phyloP scores from a whole-genome alignment of 2,329 filamentous ascomycete species.

The Sporothrix variecibatus region DNA sequence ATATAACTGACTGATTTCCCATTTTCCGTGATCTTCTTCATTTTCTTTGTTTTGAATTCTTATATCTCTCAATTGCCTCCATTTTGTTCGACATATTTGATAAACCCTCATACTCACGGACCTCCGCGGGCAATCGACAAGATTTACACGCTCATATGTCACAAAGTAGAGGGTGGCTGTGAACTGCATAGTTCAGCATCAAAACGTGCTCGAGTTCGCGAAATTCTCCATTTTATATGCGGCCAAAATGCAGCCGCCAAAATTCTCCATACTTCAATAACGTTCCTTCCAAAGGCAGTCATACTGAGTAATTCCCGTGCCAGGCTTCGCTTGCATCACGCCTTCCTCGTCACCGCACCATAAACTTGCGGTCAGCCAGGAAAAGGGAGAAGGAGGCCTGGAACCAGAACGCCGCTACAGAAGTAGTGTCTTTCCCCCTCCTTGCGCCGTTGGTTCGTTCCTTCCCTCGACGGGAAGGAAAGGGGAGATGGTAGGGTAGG shows the following conservation, averaged over 20 bases:
- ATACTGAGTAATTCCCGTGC: not conserved
- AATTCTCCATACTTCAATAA: not conserved
- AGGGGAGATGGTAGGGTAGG: not conserved
- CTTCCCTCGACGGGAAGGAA: constrained; percentile 5
- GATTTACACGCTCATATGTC: not conserved
- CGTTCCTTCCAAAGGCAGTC: not conserved
- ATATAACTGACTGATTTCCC: not conserved
- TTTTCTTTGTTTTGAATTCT: not conserved
- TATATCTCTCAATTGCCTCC: not conserved
- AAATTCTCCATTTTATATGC: not conserved
- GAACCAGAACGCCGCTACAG: not conserved
- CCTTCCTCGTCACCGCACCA: not conserved
- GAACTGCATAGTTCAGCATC: not conserved
- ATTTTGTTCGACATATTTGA: constrained; percentile 8
- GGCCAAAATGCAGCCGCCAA: not conserved
- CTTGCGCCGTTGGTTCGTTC: constrained; percentile 7
- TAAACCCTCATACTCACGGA: not conserved
- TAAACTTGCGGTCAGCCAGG: constrained; percentile 17
- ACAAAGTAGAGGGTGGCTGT: not conserved
- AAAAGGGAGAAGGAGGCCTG: not conserved
- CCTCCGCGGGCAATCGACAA: not conserved
- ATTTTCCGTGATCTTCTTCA: not conserved
- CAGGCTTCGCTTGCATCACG: not conserved
- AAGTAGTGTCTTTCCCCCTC: not conserved
- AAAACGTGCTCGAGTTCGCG: not conserved